Percentiles rank a stretch among this genome's conserved stretches.
Evolutionary conservation across 1,284 basidiomycete species (phyloP).

Genomic region (Melampsora americana): DNA sequence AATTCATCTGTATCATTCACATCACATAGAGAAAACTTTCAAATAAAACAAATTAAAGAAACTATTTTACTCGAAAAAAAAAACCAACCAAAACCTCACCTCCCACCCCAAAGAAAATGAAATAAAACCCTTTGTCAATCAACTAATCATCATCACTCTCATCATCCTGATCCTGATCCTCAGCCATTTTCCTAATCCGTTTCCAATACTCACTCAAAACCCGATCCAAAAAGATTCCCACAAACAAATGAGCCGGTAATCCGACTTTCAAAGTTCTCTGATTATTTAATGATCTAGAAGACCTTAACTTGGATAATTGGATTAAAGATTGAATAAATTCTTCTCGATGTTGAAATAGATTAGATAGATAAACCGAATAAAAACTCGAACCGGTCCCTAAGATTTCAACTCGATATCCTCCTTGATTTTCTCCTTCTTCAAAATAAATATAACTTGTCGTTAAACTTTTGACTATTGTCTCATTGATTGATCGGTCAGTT

Average conservation of each 20-base stretch:
- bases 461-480: constrained; percentile 17
- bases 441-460: constrained; percentile 26
- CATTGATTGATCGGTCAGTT: constrained; percentile 12
- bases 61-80: no score
- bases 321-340: constrained; percentile 19
- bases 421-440: background rate
- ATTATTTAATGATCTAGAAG: background rate
- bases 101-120: no score
- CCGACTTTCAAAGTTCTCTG: background rate
- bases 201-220: background rate
- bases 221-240: background rate
- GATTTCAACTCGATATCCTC: constrained; percentile 7
- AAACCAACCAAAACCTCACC: no score
- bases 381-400: constrained; percentile 13
- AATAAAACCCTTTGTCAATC: no score
- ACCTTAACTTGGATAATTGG: constrained; percentile 9
- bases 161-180: background rate
- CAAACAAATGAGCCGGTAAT: background rate
- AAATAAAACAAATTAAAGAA: no score
- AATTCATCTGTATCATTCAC: no score
- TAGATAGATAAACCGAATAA: constrained; percentile 10
- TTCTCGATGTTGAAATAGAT: constrained; percentile 22
- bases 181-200: background rate
- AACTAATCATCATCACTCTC: background rate
- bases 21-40: no score